These are phyloP conservation scores for Wickerhamomyces sp. DNA, from an alignment of 1,139 yeast species.

Conservation along the genomic window DNA sequence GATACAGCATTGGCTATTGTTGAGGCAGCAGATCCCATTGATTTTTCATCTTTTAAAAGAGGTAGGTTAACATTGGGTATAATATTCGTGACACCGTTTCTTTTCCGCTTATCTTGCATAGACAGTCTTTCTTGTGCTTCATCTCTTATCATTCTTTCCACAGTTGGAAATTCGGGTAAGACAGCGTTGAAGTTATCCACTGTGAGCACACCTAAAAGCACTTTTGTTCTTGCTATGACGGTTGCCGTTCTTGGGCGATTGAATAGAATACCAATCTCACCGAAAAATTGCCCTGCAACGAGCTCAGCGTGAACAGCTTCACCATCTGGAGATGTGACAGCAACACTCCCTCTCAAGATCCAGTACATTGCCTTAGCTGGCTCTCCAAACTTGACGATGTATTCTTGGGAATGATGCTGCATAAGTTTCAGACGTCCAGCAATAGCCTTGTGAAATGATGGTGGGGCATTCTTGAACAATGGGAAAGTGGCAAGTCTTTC, in stretches of 20 bases:
- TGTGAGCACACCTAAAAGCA: conserved; percentile 62
- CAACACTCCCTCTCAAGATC: conserved; percentile 70
- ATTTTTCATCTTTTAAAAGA: conserved; percentile 1
- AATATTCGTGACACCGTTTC: conserved; percentile 26
- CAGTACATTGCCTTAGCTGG: conserved; percentile 77
- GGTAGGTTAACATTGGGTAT: conserved; percentile 5
- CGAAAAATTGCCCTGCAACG: conserved; percentile 66
- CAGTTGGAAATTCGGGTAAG: conserved; percentile 53
- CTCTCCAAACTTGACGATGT: conserved; percentile 65
- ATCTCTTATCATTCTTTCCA: conserved; percentile 65
- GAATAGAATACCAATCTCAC: conserved; percentile 72
- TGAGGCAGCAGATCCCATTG: conserved; percentile 13
- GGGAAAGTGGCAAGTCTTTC: conserved; percentile 53
- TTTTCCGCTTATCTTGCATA: conserved; percentile 57
- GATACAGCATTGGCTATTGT: conserved; percentile 17
- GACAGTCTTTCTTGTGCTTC: conserved; percentile 76
- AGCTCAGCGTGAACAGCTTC: conserved; percentile 69
- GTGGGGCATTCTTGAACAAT: conserved; percentile 61
- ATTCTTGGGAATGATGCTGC: conserved; percentile 62
- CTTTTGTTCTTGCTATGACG: conserved; percentile 65
- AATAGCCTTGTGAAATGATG: conserved; percentile 52
- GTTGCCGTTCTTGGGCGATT: conserved; percentile 77
- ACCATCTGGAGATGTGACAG: conserved; percentile 70
- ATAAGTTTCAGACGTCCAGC: conserved; percentile 54
- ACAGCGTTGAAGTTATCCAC: conserved; percentile 57